Evolutionary conservation across 2,329 filamentous ascomycete genomes (phyloP), one percentile per base, ranked within the genome.

Genomic region (Alternaria viburni): DNA sequence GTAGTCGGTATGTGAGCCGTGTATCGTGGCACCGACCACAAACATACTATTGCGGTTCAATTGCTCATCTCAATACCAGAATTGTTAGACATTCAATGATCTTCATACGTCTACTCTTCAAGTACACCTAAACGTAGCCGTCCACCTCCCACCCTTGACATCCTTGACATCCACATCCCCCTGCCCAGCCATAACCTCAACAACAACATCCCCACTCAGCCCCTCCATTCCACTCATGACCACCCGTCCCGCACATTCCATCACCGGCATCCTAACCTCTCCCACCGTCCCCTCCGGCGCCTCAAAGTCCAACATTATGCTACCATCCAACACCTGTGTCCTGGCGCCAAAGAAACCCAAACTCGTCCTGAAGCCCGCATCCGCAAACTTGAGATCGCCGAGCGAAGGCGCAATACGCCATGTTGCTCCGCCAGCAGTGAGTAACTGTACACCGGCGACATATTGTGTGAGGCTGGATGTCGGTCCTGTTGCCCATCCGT

Each of bases 401-500:
- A 80, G 71, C 12, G 69, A 68, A 6, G 81, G 81, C 3, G 73
- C 73, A 58, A 81, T 74, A 1, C 66, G 57, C 81, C 81, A 83
- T 3, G 69, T 78, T 52, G 62, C 69, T 1, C 81, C 81, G 6
- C 75, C 78, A 0, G 78, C 73, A 5, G 72, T 80, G 3, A 77
- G 68, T 7, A 83, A 66, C 57, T 80, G 79, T 25, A 86, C 66
- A 0, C 80, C 83, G 0, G 82, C 83, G 1, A 80, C 75, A 59
- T 81, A 79, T 66, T 78, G 74, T 3, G 81, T 83, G 47, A 86
- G 67, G 0, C 80, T 79, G 2, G 75, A 78, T 1, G 83, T 84
- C 4, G 84, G 84, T 0, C 84, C 84, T 0, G 84, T 85, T 0
- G 82, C 78, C 85, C 84, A 86, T 4, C 84, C 83, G 59, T 86